Percentiles rank a stretch among this genome's conserved stretches.
These are phyloP conservation scores for Aethionema arabicum DNA, from an alignment of 345 rosid genomes.

Conservation along the genomic window DNA sequence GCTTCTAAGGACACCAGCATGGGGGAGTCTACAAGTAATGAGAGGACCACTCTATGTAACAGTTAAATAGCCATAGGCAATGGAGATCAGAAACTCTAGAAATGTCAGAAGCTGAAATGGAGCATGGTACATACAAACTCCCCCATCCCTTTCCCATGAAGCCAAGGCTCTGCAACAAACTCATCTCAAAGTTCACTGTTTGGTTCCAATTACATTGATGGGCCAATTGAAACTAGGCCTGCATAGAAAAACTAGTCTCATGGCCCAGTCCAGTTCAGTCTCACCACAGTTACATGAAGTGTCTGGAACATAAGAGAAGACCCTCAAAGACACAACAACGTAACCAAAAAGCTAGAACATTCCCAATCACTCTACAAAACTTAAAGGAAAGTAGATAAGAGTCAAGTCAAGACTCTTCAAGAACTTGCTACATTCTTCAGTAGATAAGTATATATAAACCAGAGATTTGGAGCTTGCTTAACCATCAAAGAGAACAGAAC, in stretches of 20 bases:
- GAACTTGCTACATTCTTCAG: constrained; percentile 29
- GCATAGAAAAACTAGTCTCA: constrained; percentile 7
- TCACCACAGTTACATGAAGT: constrained; percentile 22
- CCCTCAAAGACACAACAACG: constrained; percentile 13
- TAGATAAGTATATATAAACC: constrained; percentile 2
- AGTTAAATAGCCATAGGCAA: constrained; percentile 26
- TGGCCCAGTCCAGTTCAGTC: constrained; percentile 16
- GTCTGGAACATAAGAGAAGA: constrained; percentile 36
- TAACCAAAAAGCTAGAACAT: constrained; percentile 39
- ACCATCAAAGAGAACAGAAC: constrained; percentile 4
- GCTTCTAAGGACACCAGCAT: constrained; percentile 29
- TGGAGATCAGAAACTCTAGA: constrained; percentile 18
- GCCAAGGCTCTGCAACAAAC: constrained; percentile 24
- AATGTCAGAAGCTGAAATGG: constrained; percentile 20
- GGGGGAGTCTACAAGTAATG: constrained; percentile 34
- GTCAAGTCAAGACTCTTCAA: constrained; percentile 30
- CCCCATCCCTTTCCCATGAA: constrained; percentile 40
- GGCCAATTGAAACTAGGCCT: constrained; percentile 19
- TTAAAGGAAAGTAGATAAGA: neutral
- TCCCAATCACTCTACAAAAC: constrained; percentile 26
- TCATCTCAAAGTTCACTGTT: constrained; percentile 13
- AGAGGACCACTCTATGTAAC: constrained; percentile 34
- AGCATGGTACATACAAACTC: constrained; percentile 28
- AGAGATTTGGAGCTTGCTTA: neutral
- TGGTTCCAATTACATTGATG: constrained; percentile 1